Evolutionary conservation across 129 eudicot genomes (phyloP).

Genomic region (Centaurea solstitialis): DNA sequence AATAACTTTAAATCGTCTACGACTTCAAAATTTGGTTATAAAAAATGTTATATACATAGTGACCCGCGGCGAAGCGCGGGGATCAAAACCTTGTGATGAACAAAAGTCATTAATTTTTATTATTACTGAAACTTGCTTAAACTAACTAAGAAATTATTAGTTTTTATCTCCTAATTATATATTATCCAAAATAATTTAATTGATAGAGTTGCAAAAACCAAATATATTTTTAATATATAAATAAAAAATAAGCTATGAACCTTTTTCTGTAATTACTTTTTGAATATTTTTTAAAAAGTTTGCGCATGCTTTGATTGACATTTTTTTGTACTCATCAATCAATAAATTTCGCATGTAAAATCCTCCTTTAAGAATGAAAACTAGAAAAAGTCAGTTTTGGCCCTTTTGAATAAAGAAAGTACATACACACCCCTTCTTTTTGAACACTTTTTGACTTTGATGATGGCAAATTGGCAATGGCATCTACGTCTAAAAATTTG

Average conservation of each 20-base stretch:
- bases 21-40: too few species aligned
- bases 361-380: neutral
- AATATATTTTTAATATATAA: neutral
- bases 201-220: neutral
- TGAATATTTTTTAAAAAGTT: neutral
- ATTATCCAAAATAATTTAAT: neutral
- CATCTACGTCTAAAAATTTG: neutral
- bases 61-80: too few species aligned
- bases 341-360: neutral
- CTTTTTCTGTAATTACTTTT: neutral
- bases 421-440: slow-evolving; percentile 3
- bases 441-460: slow-evolving; percentile 13
- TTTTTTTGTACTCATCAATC: neutral
- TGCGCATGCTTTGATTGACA: neutral
- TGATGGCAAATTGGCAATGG: slow-evolving; percentile 21
- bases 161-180: neutral
- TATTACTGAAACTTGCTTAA: too few species aligned
- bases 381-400: slow-evolving; percentile 9
- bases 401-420: slow-evolving; percentile 15
- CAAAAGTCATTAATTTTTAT: too few species aligned
- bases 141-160: neutral
- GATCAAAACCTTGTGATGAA: too few species aligned
- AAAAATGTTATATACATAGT: too few species aligned
- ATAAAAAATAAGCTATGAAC: neutral
- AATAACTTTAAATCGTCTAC: too few species aligned